Base-by-base conservation (phyloP, 2,329 filamentous ascomycete genomes). In the Trichothecium roseum region DNA sequence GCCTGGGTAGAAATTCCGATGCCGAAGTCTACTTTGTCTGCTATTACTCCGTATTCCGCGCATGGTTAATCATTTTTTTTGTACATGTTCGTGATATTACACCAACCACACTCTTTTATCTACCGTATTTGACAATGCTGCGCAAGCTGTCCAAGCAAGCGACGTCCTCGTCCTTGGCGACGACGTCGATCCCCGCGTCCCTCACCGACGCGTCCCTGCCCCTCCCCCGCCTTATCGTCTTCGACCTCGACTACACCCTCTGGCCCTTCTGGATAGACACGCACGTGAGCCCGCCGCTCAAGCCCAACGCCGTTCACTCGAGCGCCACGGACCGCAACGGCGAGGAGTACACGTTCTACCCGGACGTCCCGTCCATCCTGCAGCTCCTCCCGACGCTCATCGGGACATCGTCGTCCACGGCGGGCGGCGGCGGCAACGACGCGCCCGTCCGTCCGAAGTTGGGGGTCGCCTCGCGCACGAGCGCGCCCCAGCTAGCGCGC, bases 241-340 rank as follows among this genome's bases (percentile, higher is more conserved):
- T 96, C 63, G 91, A 96, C 57, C 76, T 96, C 42, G 89, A 96
- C 68, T 96, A 95, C 68, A 96, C 91, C 0, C 70, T 96, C n/a
- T 96, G 89, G 91, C 87, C 88, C 4, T 95, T 95, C 62, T 96
- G 89, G 89, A 81, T 94, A 2, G 91, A 96, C 64, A 94, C 87
- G 4, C 88, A 95, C 60, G 82, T 91, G 48, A 75, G 77, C 17
- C 72, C 78, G 6, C 88, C 87, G 0, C 62, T 94, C 14, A 70
- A 71, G 45, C 49, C 66, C 6, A 62, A 66, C 36, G 37, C 62
- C 1, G 63, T 52, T 40, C 57, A 57, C 60, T 63, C 52, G 40
- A 58, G 57, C 43, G 64, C 59, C 36, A 59, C 62, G 15, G 76
- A 80, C 54, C 62, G 65, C 44, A 59, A 63, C 40, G 79, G 78